Evolutionary conservation across 352 stramenopile genomes (phyloP).

Genomic region (Phytopythium chamaehyphon): DNA sequence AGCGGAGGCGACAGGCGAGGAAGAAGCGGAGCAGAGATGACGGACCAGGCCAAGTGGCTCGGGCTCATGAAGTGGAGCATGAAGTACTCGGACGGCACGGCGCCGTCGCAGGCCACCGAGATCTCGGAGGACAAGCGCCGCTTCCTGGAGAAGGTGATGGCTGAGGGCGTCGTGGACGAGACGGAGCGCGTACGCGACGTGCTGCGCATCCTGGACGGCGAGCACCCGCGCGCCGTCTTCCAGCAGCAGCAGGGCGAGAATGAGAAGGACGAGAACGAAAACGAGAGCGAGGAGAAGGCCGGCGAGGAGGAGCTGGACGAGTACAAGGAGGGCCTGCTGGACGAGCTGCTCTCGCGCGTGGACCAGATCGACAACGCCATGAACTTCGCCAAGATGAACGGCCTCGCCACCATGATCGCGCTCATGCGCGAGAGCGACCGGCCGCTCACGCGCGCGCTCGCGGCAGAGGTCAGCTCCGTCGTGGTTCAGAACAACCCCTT

Average conservation of each 20-base stretch:
- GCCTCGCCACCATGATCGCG: constrained; percentile 48
- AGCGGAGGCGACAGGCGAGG: neutral
- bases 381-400: constrained; percentile 86
- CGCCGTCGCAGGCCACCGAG: constrained; percentile 47
- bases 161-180: constrained; percentile 82
- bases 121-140: constrained; percentile 75
- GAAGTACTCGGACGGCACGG: constrained; percentile 82
- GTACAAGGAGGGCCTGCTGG: constrained; percentile 79
- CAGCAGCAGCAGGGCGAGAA: constrained; percentile 32
- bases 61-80: constrained; percentile 88
- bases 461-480: constrained; percentile 74
- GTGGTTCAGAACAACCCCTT: constrained; percentile 87
- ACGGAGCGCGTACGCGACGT: constrained; percentile 83
- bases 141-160: constrained; percentile 82
- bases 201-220: constrained; percentile 72
- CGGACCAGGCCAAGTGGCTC: constrained; percentile 84
- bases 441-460: constrained; percentile 50
- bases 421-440: constrained; percentile 57
- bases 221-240: constrained; percentile 72
- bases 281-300: constrained; percentile 25
- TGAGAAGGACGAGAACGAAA: constrained; percentile 26
- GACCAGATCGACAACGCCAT: constrained; percentile 88
- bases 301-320: constrained; percentile 62
- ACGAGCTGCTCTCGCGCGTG: constrained; percentile 81
- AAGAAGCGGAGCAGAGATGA: neutral